A percentile compares a stretch with the other conserved stretches of the same genome.
Evolutionary conservation across 768 basidiomycete species (phyloP).

Genomic region (Auriculariales sp.): DNA sequence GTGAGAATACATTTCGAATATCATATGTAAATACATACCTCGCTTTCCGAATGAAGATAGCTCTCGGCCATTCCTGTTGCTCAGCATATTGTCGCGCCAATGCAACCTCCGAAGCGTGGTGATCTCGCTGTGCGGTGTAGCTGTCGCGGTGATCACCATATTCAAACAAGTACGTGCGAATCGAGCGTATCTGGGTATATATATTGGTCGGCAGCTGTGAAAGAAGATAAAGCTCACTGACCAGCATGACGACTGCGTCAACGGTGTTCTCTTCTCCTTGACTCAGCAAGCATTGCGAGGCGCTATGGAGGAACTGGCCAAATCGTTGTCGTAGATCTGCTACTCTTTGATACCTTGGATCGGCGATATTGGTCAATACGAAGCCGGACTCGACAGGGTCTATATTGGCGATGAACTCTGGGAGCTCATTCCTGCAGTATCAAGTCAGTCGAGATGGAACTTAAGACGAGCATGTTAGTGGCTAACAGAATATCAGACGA

Average conservation of each 20-base stretch:
- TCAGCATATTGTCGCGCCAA: conserved; percentile 52
- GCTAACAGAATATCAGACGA: conserved; percentile 60
- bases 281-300: conserved; percentile 48
- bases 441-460: background rate
- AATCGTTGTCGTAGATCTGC: conserved; percentile 41
- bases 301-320: conserved; percentile 53
- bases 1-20: background rate
- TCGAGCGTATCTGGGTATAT: conserved; percentile 38
- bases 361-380: conserved; percentile 45
- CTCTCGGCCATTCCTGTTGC: conserved; percentile 68
- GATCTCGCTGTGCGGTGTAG: conserved; percentile 34
- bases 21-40: conserved; percentile 24
- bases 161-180: conserved; percentile 58
- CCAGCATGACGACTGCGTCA: conserved; percentile 64
- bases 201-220: background rate
- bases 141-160: conserved; percentile 59
- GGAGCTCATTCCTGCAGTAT: conserved; percentile 44
- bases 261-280: conserved; percentile 74
- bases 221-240: conserved; percentile 17
- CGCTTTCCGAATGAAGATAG: conserved; percentile 51
- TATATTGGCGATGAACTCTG: conserved; percentile 60
- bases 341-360: conserved; percentile 53
- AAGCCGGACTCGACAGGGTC: conserved; percentile 52
- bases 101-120: conserved; percentile 44
- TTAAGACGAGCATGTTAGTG: background rate